Base-by-base conservation (phyloP, 441 rosid genomes). In the Daphne laureola region DNA sequence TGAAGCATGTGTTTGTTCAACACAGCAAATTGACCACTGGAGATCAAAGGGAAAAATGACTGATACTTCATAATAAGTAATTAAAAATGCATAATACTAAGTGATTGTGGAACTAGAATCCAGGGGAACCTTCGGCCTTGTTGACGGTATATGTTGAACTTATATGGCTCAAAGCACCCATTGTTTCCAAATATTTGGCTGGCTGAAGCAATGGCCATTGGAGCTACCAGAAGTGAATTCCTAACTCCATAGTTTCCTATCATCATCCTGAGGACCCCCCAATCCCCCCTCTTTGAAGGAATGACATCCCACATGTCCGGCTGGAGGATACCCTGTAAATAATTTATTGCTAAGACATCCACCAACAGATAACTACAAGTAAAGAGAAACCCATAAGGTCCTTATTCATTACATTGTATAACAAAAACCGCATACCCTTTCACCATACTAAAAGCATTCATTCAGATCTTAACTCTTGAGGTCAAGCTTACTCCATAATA, bases 131-230 rank as follows among this genome's bases (percentile, higher is more conserved):
- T 90, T 52, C 87, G 67, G 69, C 84, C 97, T 73, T 96, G 76
- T 36, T 94, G 96, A 52, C 91, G 84, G 53, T 90, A 90, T 17
- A 90, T 87, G 63, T 90, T 84, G 50, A 94, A 90, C 15, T 96
- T 90, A 63, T 87, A 90, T 8, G 97, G 97, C 77, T 87, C 91
- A 65, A 87, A 90, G 71, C 96, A 90, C 66, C 87, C 96, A 58
- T 86, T 90, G 55, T 90, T 90, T 58, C 97, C 94, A 50, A 87
- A 94, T 73, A 90, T 90, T 75, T 90, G 97, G 66, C 97, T 90
- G 27, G 97, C 87, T 43, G 97, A 90, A 62, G 97, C 97, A 66
- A 94, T 90, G 0, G 97, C 96, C 97, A 90, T 87, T 43, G 97
- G 96, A 43, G 97, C 90, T 23, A 87, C 71, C 35, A 90, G 81